These are phyloP conservation scores for Fusarium austroafricanum DNA, from an alignment of 2,329 filamentous ascomycete species.

Conservation along the genomic window DNA sequence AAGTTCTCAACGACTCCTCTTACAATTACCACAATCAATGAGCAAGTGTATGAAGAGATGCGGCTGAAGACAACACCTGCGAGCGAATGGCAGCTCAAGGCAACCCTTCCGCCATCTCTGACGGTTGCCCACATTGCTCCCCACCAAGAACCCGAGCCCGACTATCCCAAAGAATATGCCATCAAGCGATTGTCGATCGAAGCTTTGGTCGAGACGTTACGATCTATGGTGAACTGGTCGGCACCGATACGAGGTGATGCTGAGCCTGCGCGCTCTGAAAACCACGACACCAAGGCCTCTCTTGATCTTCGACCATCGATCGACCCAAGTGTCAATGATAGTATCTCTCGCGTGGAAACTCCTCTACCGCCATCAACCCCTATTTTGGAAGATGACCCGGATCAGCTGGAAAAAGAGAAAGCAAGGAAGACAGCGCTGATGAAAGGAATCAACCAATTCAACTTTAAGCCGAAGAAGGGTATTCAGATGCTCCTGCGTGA, in stretches of 20 bases:
- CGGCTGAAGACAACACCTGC: constrained; percentile 69
- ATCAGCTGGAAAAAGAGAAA: constrained; percentile 93
- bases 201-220: constrained; percentile 86
- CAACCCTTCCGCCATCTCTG: constrained; percentile 87
- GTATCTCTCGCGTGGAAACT: constrained; percentile 70
- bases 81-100: constrained; percentile 86
- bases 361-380: constrained; percentile 73
- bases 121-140: constrained; percentile 80
- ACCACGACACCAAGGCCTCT: constrained; percentile 52
- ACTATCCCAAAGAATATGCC: constrained; percentile 88
- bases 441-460: constrained; percentile 91
- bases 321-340: constrained; percentile 73
- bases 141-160: constrained; percentile 70
- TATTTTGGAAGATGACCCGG: constrained; percentile 86
- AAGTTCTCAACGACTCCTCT: constrained; percentile 86
- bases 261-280: constrained; percentile 47
- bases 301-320: constrained; percentile 67
- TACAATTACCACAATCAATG: constrained; percentile 77
- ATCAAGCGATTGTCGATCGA: constrained; percentile 92
- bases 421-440: constrained; percentile 91
- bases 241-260: constrained; percentile 70
- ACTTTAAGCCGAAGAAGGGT: constrained; percentile 96
- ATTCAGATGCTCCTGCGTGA: constrained; percentile 86
- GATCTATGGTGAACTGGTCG: constrained; percentile 94
- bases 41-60: constrained; percentile 88